phyloP scores from a whole-genome alignment of 805 yeast species.

The Saturnispora serradocipensis region DNA sequence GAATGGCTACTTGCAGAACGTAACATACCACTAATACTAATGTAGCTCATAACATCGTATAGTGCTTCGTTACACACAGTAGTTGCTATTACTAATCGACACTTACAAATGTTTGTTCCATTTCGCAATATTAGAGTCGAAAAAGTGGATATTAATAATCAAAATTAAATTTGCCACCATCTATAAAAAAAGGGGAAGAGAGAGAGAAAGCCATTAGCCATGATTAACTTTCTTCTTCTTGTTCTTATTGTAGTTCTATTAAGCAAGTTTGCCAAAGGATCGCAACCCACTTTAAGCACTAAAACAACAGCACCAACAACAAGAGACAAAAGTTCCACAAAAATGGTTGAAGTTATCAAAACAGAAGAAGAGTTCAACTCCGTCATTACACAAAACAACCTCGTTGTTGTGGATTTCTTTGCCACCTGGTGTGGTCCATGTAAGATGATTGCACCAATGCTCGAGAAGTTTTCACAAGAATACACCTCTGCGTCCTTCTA shows the following conservation, averaged over 20 bases:
- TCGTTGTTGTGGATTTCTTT: slow-evolving; percentile 89
- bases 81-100: no score
- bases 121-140: not conserved
- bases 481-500: slow-evolving; percentile 64
- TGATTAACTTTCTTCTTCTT: slow-evolving; percentile 23
- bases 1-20: no score
- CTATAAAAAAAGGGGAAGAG: not conserved
- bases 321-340: not conserved
- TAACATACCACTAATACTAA: no score
- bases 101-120: not conserved
- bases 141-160: not conserved
- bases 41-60: no score
- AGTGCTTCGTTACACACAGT: no score
- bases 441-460: slow-evolving; percentile 91
- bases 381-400: slow-evolving; percentile 48
- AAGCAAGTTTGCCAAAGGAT: slow-evolving; percentile 18
- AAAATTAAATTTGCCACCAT: not conserved
- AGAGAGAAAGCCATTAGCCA: slow-evolving; percentile 1
- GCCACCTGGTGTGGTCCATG: slow-evolving; percentile 99
- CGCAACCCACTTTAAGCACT: not conserved
- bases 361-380: slow-evolving; percentile 51
- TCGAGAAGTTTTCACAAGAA: slow-evolving; percentile 69
- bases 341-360: slow-evolving; percentile 46
- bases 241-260: slow-evolving; percentile 18
- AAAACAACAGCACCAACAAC: not conserved